Evolutionary conservation across 2,329 filamentous ascomycete genomes (phyloP), one percentile per base, ranked within the genome.

Genomic region (Neodidymelliopsis sp.): DNA sequence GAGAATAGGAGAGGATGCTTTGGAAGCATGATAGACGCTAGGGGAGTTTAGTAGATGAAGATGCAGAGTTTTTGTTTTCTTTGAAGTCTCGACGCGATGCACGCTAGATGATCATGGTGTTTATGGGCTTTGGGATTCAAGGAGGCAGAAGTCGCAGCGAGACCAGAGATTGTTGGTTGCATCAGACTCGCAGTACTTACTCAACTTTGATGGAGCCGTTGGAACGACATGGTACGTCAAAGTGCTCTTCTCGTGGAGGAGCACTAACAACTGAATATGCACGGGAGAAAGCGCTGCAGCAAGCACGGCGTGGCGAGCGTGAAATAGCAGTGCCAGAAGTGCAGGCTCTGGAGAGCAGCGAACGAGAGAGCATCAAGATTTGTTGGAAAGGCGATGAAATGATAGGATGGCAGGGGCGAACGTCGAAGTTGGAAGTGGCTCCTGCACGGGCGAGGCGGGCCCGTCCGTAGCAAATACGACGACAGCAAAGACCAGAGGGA

Each of bases 131-230:
- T n/a, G n/a, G n/a, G n/a, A n/a, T n/a, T n/a, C n/a, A n/a, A n/a
- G n/a, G n/a, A n/a, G n/a, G n/a, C n/a, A n/a, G n/a, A n/a, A n/a
- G n/a, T n/a, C n/a, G n/a, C n/a, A n/a, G n/a, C n/a, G n/a, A n/a
- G n/a, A n/a, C n/a, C n/a, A n/a, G n/a, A n/a, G n/a, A n/a, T n/a
- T n/a, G n/a, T n/a, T n/a, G n/a, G n/a, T n/a, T n/a, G n/a, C n/a
- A n/a, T n/a, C n/a, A n/a, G n/a, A n/a, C n/a, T n/a, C n/a, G n/a
- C n/a, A n/a, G n/a, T n/a, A 61, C 67, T 58, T 65, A 77, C 76
- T 76, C 73, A 34, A 79, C 51, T 28, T 54, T 70, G 31, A 78
- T 70, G 34, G 59, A 62, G 46, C 75, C 76, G 57, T 75, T 78
- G 33, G 75, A 77, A 18, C 74, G 63, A 56, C 70, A 76, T 9